These are phyloP conservation scores for Bipolaris oryzae DNA, from an alignment of 2,329 filamentous ascomycete genomes.

Conservation along the genomic window DNA sequence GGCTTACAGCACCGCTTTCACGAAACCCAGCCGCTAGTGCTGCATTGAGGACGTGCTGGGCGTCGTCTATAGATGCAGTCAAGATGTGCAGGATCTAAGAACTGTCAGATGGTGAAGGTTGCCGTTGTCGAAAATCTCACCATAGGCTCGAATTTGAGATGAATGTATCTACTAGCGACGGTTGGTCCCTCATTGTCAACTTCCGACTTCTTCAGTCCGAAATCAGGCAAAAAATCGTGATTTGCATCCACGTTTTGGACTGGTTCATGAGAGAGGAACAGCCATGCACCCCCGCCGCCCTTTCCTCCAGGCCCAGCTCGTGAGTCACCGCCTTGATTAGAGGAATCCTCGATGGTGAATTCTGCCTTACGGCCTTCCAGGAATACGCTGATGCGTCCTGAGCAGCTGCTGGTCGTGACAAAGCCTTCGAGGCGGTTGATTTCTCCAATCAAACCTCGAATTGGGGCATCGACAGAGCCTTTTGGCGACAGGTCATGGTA, in stretches of 20 bases:
- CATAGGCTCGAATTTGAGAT: slow-evolving; percentile 96
- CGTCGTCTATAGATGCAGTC: slow-evolving; percentile 74
- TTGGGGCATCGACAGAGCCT: slow-evolving; percentile 80
- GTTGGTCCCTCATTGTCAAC: slow-evolving; percentile 7
- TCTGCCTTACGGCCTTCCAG: slow-evolving; percentile 72
- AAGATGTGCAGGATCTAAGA: slow-evolving; percentile 85
- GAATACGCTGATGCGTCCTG: slow-evolving; percentile 85
- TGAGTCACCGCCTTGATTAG: slow-evolving; percentile 30
- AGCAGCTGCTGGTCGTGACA: slow-evolving; percentile 93
- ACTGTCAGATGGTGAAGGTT: slow-evolving; percentile 27
- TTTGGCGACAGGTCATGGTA: slow-evolving; percentile 90
- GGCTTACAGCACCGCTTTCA: slow-evolving; percentile 82
- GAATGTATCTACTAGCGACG: slow-evolving; percentile 60
- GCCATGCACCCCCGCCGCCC: slow-evolving; percentile 77
- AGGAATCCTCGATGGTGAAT: slow-evolving; percentile 1
- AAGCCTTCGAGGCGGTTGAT: slow-evolving; percentile 77
- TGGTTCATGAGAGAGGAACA: slow-evolving; percentile 86
- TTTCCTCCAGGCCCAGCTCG: slow-evolving; percentile 77
- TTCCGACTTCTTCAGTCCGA: slow-evolving; percentile 48
- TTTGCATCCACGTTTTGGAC: slow-evolving; percentile 47
- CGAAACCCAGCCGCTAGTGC: slow-evolving; percentile 84
- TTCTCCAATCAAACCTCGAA: slow-evolving; percentile 75
- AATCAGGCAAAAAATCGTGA: slow-evolving; percentile 29
- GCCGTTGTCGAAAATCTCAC: slow-evolving; percentile 58
- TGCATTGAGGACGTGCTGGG: slow-evolving; percentile 75